Conservation (phyloP, 306 rosid species). For the Vicia villosa region DNA sequence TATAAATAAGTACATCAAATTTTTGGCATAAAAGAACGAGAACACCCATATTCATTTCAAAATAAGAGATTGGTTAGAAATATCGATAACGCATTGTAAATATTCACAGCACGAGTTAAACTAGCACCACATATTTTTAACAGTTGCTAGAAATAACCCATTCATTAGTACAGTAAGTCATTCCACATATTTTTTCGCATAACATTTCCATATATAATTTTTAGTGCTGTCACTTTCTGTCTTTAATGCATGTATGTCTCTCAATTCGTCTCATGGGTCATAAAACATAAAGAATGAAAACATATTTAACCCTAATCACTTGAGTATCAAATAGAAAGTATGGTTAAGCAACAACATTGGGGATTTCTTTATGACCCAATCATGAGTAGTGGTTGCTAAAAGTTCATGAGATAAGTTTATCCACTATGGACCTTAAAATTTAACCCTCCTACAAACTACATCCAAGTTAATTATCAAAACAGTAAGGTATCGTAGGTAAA, state of each 20-base stretch:
- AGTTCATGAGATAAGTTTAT: neutral
- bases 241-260: neutral
- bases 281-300: neutral
- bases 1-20: neutral
- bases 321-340: neutral
- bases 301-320: neutral
- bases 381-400: neutral
- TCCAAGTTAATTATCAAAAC: neutral
- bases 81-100: neutral
- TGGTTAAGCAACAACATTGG: neutral
- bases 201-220: neutral
- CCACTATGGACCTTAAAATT: too few relatives aligned
- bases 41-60: neutral
- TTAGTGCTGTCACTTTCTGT: neutral
- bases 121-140: constrained; percentile 1
- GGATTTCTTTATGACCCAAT: too few relatives aligned
- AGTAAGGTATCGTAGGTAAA: neutral
- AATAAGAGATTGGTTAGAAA: neutral
- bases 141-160: neutral
- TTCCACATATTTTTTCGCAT: neutral
- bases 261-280: neutral
- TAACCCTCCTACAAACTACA: neutral
- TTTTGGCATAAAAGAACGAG: neutral
- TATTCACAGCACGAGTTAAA: neutral
- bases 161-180: neutral